A percentile compares a stretch with the other conserved stretches of the same genome.
These are phyloP conservation scores for Claviceps quebecensis DNA, from an alignment of 2,329 filamentous ascomycete species.

Conservation along the genomic window DNA sequence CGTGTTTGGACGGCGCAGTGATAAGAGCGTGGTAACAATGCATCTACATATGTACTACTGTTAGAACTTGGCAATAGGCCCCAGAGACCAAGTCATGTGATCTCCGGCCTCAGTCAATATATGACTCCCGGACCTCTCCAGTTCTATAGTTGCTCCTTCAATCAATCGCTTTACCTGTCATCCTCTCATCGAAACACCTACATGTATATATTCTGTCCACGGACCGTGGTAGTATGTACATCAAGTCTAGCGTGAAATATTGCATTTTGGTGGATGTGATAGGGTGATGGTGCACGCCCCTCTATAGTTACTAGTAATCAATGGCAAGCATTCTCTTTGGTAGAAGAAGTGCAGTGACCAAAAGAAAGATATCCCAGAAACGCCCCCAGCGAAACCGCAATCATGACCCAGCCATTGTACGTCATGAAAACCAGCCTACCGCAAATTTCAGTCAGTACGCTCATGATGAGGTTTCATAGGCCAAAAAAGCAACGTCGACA, in stretches of 20 bases:
- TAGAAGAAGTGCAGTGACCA: slow-evolving; percentile 52
- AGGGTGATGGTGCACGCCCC: neutral
- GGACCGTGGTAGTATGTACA: neutral
- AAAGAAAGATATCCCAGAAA: slow-evolving; percentile 81
- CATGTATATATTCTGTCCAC: neutral
- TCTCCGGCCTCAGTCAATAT: no score
- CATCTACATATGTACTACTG: neutral
- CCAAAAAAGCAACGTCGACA: neutral
- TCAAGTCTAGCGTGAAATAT: neutral
- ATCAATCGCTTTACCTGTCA: no score
- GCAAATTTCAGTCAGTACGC: no score
- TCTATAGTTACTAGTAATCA: slow-evolving; percentile 25
- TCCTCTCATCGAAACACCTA: no score
- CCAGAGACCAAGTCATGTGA: no score
- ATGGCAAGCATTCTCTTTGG: slow-evolving; percentile 86
- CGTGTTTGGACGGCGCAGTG: neutral
- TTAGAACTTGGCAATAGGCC: no score
- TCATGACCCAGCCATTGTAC: slow-evolving; percentile 98
- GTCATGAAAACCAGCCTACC: slow-evolving; percentile 95
- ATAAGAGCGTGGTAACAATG: neutral
- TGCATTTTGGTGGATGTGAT: neutral
- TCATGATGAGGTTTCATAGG: no score
- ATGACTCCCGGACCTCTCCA: no score
- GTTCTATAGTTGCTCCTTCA: no score
- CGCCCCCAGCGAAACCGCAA: slow-evolving; percentile 75